These are phyloP conservation scores for Cutaneotrichosporon sp. DNA, from an alignment of 1,284 basidiomycete genomes.

Conservation along the genomic window DNA sequence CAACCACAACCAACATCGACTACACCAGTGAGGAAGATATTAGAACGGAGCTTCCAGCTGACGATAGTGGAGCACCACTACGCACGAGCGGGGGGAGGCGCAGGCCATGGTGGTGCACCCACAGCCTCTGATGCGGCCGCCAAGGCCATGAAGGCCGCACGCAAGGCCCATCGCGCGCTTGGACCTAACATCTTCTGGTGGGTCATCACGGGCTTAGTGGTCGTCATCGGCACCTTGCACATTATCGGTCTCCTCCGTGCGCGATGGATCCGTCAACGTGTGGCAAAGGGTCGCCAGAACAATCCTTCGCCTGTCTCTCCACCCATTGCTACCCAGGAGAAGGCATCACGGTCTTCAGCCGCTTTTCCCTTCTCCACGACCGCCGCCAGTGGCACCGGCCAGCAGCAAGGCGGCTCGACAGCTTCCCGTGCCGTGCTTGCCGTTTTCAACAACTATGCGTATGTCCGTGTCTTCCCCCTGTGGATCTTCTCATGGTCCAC, in stretches of 20 bases:
- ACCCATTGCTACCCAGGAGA: neutral
- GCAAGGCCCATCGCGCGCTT: neutral
- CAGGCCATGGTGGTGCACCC: neutral
- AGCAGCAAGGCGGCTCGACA: neutral
- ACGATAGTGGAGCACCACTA: too few species aligned
- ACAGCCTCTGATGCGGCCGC: neutral
- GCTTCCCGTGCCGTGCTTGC: neutral
- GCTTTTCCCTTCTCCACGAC: neutral
- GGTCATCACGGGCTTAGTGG: slow-evolving; percentile 6
- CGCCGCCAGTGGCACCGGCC: neutral
- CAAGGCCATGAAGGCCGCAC: neutral
- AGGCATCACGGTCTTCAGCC: too few species aligned
- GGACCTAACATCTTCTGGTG: slow-evolving; percentile 10
- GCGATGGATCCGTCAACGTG: neutral
- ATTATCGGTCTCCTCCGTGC: neutral
- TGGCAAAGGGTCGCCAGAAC: neutral
- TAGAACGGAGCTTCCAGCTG: too few species aligned
- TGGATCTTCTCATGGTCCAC: slow-evolving; percentile 13
- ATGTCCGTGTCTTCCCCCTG: slow-evolving; percentile 13
- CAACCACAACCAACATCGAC: too few species aligned
- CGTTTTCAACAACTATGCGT: slow-evolving; percentile 10
- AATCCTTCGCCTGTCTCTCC: neutral
- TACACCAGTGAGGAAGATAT: too few species aligned
- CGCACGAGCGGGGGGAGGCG: neutral
- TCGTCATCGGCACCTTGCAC: neutral